These are phyloP conservation scores for Tillandsia fasciculata DNA, from an alignment of 176 grass and related monocot genomes.

Conservation along the genomic window DNA sequence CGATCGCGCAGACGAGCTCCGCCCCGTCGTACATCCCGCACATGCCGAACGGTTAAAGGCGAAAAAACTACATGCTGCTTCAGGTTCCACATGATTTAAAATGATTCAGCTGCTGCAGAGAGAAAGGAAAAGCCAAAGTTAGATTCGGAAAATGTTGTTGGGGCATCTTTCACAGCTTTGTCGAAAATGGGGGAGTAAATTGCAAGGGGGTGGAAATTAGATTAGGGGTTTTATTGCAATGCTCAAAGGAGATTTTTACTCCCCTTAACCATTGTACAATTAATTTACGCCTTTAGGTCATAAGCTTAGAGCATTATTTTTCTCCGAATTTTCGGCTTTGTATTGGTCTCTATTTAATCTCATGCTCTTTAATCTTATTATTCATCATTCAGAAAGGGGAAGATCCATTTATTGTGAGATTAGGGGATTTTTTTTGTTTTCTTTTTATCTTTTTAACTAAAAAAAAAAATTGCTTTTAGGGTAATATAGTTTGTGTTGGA, in stretches of 20 bases:
- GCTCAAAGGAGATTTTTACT: not conserved
- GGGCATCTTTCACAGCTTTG: too few species aligned
- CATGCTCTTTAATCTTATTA: too few species aligned
- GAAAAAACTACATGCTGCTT: not conserved
- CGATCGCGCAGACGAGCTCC: constrained; percentile 38
- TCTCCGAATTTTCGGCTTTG: not conserved
- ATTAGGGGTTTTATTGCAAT: not conserved
- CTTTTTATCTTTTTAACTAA: too few species aligned
- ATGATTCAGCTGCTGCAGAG: not conserved
- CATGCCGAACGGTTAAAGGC: constrained; percentile 40
- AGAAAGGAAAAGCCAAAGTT: not conserved
- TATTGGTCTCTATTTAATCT: too few species aligned
- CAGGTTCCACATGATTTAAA: not conserved
- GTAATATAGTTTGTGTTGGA: too few species aligned
- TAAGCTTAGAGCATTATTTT: constrained; percentile 5
- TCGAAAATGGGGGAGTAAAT: not conserved
- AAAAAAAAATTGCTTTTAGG: too few species aligned
- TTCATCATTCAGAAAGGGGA: too few species aligned
- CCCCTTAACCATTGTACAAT: constrained; percentile 1
- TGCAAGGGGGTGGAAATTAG: not conserved
- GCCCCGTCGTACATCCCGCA: constrained; percentile 20
- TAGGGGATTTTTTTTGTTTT: too few species aligned
- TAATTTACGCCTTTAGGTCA: not conserved
- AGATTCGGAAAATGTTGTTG: not conserved
- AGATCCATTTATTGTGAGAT: too few species aligned